phyloP scores from a whole-genome alignment of 169 alveolate species.

The Theileria annulata region DNA sequence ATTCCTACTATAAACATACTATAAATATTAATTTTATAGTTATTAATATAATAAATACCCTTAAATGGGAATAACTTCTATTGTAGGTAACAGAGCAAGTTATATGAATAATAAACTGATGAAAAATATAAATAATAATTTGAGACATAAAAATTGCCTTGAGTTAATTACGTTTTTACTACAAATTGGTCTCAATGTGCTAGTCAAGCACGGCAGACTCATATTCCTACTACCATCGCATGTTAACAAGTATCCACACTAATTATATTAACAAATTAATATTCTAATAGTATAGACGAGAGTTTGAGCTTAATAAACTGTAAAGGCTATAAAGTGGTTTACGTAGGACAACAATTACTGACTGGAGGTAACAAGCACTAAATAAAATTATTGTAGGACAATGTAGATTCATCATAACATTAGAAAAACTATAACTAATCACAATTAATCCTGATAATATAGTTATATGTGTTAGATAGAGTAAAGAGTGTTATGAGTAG shows the following conservation, averaged over 20 bases:
- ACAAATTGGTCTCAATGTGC: slow-evolving; percentile 64
- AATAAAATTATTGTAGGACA: slow-evolving; percentile 10
- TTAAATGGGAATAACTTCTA: neutral
- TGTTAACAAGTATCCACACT: slow-evolving; percentile 27
- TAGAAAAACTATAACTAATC: slow-evolving; percentile 2
- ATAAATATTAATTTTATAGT: too few relatives aligned
- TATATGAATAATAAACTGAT: slow-evolving; percentile 28
- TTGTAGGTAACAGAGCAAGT: slow-evolving; percentile 55
- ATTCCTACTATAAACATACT: neutral
- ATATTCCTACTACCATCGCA: slow-evolving; percentile 80
- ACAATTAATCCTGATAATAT: neutral
- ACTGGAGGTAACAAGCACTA: slow-evolving; percentile 39
- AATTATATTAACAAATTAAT: neutral
- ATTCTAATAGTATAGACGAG: slow-evolving; percentile 8
- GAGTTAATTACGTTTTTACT: slow-evolving; percentile 47
- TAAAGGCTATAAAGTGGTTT: slow-evolving; percentile 14
- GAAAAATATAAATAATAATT: slow-evolving; percentile 9
- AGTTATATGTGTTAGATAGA: neutral
- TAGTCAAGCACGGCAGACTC: slow-evolving; percentile 77
- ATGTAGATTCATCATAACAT: slow-evolving; percentile 44
- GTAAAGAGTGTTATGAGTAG: neutral
- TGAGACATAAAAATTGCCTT: slow-evolving; percentile 19
- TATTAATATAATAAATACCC: neutral
- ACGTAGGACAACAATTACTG: slow-evolving; percentile 49
- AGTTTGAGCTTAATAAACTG: slow-evolving; percentile 15